Conservation (phyloP, 306 rosid species). For the Leucaena leucocephala region DNA sequence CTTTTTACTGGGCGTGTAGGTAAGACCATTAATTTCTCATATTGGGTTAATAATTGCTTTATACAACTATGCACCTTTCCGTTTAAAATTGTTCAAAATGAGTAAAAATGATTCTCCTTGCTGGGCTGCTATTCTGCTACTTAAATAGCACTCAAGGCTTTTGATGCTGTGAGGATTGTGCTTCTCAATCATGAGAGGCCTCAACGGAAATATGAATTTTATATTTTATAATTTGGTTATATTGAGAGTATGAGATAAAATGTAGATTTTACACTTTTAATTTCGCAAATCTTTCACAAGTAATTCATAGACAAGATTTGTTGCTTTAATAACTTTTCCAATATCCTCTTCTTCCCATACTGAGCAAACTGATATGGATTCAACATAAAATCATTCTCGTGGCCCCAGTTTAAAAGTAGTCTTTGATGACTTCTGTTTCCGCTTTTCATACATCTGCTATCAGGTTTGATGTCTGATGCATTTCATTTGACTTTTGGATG, state of each 20-base stretch:
- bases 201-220: neutral
- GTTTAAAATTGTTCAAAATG: neutral
- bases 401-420: neutral
- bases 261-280: neutral
- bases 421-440: slow-evolving; percentile 22
- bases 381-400: neutral
- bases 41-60: neutral
- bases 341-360: neutral
- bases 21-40: slow-evolving; percentile 31
- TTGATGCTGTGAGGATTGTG: neutral
- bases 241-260: neutral
- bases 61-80: neutral
- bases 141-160: neutral
- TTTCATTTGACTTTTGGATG: slow-evolving; percentile 98
- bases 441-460: neutral
- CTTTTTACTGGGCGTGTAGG: slow-evolving; percentile 92
- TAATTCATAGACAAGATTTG: neutral
- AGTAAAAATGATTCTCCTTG: neutral
- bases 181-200: neutral
- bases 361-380: neutral
- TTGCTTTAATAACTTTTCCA: neutral
- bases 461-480: slow-evolving; percentile 97
- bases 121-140: neutral
- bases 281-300: neutral
- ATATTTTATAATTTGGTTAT: neutral